Evolutionary conservation across 148 eudicot species (phyloP).

Genomic region (Rhododendron griersonianum): DNA sequence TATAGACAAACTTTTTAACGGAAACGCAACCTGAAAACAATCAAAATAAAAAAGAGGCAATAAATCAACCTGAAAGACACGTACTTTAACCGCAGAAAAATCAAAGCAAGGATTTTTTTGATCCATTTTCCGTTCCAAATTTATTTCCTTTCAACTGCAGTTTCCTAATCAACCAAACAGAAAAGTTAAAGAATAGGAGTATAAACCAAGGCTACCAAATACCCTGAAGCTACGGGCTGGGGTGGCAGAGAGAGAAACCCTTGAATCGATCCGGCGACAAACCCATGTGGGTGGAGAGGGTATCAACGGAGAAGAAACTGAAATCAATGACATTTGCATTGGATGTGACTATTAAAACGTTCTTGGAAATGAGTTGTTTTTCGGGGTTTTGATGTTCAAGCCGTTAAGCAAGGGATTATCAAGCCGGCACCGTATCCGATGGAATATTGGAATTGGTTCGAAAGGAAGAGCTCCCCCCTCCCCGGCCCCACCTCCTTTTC

Average conservation of each 20-base stretch:
- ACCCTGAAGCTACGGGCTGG: not conserved
- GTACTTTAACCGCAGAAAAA: not conserved
- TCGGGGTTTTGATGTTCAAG: not conserved
- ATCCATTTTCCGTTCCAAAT: not conserved
- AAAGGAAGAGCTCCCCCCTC: no score
- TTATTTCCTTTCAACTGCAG: not conserved
- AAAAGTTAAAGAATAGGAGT: not conserved
- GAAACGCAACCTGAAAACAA: not conserved
- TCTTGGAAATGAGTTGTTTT: not conserved
- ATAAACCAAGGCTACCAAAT: not conserved
- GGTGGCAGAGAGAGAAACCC: not conserved
- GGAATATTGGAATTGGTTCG: not conserved
- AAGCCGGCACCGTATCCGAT: not conserved
- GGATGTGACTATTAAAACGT: not conserved
- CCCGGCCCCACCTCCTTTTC: no score
- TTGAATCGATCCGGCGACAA: not conserved
- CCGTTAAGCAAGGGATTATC: not conserved
- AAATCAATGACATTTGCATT: not conserved
- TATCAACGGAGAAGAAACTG: not conserved
- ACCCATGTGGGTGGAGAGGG: not conserved
- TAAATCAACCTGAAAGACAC: not conserved
- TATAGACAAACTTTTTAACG: no score
- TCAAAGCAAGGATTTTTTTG: not conserved
- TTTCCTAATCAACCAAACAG: slow-evolving; percentile 2
- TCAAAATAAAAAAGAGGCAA: not conserved